Evolutionary conservation across 2,329 filamentous ascomycete species (phyloP), one percentile per base, ranked within the genome.

Genomic region (Cladophialophora yegresii): DNA sequence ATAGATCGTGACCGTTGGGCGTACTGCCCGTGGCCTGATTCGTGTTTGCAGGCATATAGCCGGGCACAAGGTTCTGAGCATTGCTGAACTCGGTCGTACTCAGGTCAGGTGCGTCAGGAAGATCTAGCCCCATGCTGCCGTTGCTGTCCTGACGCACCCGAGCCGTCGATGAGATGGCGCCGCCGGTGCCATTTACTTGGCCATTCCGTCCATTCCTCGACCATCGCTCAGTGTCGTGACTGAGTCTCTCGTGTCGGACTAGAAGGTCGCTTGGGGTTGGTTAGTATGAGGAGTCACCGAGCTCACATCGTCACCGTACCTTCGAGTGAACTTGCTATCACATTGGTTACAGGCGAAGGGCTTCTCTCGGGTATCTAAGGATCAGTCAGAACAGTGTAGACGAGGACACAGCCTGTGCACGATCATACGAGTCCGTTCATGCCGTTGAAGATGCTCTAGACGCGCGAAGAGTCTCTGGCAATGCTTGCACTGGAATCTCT

Each of bases 291-390:
- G 26, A 16, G 28, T 68, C 67, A 62, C 51, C 30, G 23, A 26
- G 8, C 40, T 56, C 16, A 7, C 7, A 13, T 13, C 2, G 5
- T 43, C 33, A 23, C n/a, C 30, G 69, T 76, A 77, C 77, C 77
- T 78, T 70, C 77, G 71, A 9, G 77, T 77, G 68, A 79, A 79
- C 9, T 76, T 77, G 67, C 77, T 77, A 49, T 77, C 77, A 67
- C 77, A 79, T 65, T 75, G 72, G 45, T 71, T 66, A 65, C 77
- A 79, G 47, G 72, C 69, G 69, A 78, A 79, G 7, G 77, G 77
- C 67, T 78, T 78, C 63, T 78, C 73, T 28, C 77, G 75, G 50
- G 75, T 78, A 68, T 79, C 62, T 64, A 22, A 47, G 5, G 28
- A 32, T 33, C 32, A 61, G 26, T 20, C 22, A 28, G 45, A 61